These are phyloP conservation scores for Chenopodium quinoa DNA, from an alignment of 148 eudicot species.

Conservation along the genomic window DNA sequence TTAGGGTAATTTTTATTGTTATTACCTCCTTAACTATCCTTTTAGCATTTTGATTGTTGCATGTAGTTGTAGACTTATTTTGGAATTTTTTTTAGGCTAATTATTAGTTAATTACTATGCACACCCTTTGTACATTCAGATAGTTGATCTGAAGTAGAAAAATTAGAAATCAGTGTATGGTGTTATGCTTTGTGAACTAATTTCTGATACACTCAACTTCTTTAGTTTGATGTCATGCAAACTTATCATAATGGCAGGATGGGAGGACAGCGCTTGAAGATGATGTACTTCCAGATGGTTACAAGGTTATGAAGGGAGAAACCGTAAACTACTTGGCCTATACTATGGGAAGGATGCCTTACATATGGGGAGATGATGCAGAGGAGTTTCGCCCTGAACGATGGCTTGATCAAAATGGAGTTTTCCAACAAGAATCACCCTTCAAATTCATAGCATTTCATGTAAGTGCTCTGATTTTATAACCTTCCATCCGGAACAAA, in stretches of 20 bases:
- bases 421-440: constrained; percentile 73
- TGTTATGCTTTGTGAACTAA: too few relatives aligned
- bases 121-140: too few relatives aligned
- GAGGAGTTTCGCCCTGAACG: constrained; percentile 75
- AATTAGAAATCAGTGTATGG: too few relatives aligned
- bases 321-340: constrained; percentile 54
- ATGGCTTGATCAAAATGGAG: constrained; percentile 65
- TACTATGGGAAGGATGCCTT: constrained; percentile 73
- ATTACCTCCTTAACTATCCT: too few relatives aligned
- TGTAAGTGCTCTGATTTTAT: constrained; percentile 30
- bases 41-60: too few relatives aligned
- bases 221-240: too few relatives aligned
- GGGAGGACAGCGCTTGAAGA: constrained; percentile 59
- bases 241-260: constrained; percentile 35
- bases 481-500: neutral
- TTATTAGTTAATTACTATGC: too few relatives aligned
- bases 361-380: constrained; percentile 80
- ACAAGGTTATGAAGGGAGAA: constrained; percentile 59
- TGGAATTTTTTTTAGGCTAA: too few relatives aligned
- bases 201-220: too few relatives aligned
- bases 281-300: constrained; percentile 71
- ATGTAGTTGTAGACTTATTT: too few relatives aligned
- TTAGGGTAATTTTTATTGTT: too few relatives aligned
- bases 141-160: too few relatives aligned
- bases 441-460: constrained; percentile 78